Percentiles rank a stretch among this genome's conserved stretches.
Evolutionary conservation across 2,329 filamentous ascomycete genomes (phyloP).

Genomic region (Epichloe gansuensis): DNA sequence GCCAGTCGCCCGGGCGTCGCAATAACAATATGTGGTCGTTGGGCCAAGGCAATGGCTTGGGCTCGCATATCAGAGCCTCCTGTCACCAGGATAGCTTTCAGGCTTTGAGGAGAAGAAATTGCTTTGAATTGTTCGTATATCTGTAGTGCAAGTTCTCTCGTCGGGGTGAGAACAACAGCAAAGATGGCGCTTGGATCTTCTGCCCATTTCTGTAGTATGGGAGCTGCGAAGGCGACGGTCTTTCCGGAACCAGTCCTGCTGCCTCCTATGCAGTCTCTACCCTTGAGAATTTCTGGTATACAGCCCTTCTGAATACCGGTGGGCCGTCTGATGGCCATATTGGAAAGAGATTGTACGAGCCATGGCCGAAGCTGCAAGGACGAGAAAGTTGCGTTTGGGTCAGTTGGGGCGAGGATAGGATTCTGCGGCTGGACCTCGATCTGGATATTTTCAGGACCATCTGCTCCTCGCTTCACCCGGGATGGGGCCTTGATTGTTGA

Average conservation of each 20-base stretch:
- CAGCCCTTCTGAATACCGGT: constrained; percentile 88
- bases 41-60: constrained; percentile 73
- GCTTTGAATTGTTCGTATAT: constrained; percentile 95
- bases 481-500: constrained; percentile 39
- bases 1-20: constrained; percentile 87
- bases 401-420: constrained; percentile 36
- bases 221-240: constrained; percentile 88
- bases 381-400: constrained; percentile 53
- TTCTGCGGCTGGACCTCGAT: constrained; percentile 14
- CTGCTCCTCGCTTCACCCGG: constrained; percentile 32
- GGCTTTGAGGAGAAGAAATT: constrained; percentile 72
- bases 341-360: constrained; percentile 68
- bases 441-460: constrained; percentile 9
- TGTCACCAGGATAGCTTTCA: constrained; percentile 82
- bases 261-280: constrained; percentile 87
- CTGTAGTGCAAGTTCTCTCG: constrained; percentile 81
- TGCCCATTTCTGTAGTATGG: constrained; percentile 87
- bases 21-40: constrained; percentile 81
- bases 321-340: constrained; percentile 71
- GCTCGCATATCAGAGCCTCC: constrained; percentile 86
- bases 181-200: constrained; percentile 87
- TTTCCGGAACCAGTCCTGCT: constrained; percentile 94
- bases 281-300: constrained; percentile 84
- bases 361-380: constrained; percentile 67
- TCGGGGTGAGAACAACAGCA: constrained; percentile 78